These are phyloP conservation scores for Candida dajiaensis DNA, from an alignment of 805 yeast genomes.

Conservation along the genomic window DNA sequence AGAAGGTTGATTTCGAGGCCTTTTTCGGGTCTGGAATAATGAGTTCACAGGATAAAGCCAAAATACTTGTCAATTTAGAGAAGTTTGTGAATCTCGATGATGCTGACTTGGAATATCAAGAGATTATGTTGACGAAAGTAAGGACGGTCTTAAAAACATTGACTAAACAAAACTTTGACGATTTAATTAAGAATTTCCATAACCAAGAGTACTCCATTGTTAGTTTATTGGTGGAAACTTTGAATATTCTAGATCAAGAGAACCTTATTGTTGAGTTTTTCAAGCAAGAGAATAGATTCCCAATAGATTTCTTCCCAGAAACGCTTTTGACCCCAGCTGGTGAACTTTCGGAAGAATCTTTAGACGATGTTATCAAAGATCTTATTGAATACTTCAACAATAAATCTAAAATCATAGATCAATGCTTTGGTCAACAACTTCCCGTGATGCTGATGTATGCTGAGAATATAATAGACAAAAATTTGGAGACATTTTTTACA, in stretches of 20 bases:
- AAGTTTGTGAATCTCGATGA: constrained; percentile 18
- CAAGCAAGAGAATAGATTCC: constrained; percentile 30
- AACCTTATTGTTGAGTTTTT: constrained; percentile 34
- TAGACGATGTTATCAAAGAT: constrained; percentile 22
- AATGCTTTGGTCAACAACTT: constrained; percentile 31
- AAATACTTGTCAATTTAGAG: constrained; percentile 13
- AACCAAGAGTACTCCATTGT: constrained; percentile 19
- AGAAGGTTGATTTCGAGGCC: constrained; percentile 10
- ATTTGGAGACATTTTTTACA: constrained; percentile 24
- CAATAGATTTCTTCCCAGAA: constrained; percentile 25
- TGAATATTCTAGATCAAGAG: constrained; percentile 29
- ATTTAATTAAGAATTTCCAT: constrained; percentile 13
- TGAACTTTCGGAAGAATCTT: constrained; percentile 16
- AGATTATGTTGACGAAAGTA: constrained; percentile 6
- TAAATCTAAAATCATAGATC: constrained; percentile 32
- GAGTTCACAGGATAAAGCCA: constrained; percentile 22
- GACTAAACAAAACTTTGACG: constrained; percentile 17
- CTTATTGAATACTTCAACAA: constrained; percentile 27
- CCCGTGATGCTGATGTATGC: constrained; percentile 33
- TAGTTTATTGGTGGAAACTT: constrained; percentile 17
- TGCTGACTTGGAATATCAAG: constrained; percentile 12
- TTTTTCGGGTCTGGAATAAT: constrained; percentile 12
- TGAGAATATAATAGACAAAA: constrained; percentile 34
- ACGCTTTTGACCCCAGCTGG: constrained; percentile 21
- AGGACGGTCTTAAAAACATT: constrained; percentile 9